Evolutionary conservation across 805 yeast genomes (phyloP), one percentile per base, ranked within the genome.

Genomic region (Sungouiozyma ichnusensis): DNA sequence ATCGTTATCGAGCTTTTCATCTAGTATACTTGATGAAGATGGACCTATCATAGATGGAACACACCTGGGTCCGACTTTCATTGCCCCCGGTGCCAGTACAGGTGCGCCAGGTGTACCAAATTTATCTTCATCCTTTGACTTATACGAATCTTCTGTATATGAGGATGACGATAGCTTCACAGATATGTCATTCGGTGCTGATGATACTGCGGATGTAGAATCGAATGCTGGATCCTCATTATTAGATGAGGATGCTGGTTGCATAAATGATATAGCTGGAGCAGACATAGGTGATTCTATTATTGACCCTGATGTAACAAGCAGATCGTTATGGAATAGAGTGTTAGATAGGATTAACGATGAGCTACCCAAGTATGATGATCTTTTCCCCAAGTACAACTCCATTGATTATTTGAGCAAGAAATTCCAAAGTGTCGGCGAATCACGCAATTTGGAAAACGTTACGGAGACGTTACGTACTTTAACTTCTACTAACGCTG

Each of bases 301-400:
- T 11, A 24, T 24, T 11, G 29, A 24, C 29, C 29, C 29, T 24
- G 29, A 24, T 6, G 29, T 24, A 11, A 24, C 29, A 24, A 24
- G 29, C 29, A 24, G 29, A 14, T 64, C 70, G 1, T 40, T 65
- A 33, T 62, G 70, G 65, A 63, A 58, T 43, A 64, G 66, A 43
- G 58, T 66, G 48, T 47, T 64, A 38, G 63, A 52, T 40, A 66
- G 59, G 16, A 52, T 65, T 41, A 54, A 54, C 38, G 79, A 76
- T 20, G 71, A 64, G 16, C 68, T 83, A 48, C 94, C 94, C 3
- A 71, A 76, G 16, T 83, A 83, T 55, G 85, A 82, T 51, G 94
- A 83, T 45, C 67, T 83, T 34, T 83, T 76, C 67, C 94, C 92
- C 19, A 44, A 35, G 16, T 24, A 5, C 19, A 41, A 34, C 32